Percentiles rank a stretch among this genome's conserved stretches.
Conservation (phyloP, 257 asterid species). For the Nicotiana tomentosiformis region DNA sequence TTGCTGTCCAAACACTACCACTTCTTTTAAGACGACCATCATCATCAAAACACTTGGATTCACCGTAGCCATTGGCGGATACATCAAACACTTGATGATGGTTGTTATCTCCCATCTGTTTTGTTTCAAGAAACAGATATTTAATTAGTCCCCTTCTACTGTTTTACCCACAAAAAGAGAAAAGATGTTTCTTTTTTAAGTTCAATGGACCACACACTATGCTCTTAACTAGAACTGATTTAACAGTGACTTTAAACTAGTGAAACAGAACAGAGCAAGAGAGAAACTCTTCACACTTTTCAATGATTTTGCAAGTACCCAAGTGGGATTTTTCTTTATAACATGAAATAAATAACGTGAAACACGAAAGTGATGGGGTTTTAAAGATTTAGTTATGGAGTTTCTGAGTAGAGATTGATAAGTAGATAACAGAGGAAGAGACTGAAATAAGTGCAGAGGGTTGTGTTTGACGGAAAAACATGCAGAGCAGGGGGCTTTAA, state of each 20-base stretch:
- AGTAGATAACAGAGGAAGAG: not conserved
- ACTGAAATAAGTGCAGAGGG: not conserved
- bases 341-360: not conserved
- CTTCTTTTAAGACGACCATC: not conserved
- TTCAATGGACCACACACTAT: not conserved
- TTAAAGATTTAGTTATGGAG: not conserved
- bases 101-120: not conserved
- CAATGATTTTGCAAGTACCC: not conserved
- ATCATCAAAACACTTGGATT: not conserved
- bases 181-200: not conserved
- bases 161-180: no score
- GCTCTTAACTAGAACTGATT: not conserved
- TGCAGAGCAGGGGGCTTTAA: not conserved
- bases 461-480: not conserved
- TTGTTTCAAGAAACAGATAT: not conserved
- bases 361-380: not conserved
- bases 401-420: no score
- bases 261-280: not conserved
- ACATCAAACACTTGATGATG: not conserved
- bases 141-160: not conserved
- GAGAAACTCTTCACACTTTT: not conserved
- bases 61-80: not conserved
- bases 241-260: not conserved
- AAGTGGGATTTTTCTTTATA: not conserved
- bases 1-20: constrained; percentile 65